Conservation (phyloP, 192 early-diverging fungal species). For the Ambispora gerdemannii region DNA sequence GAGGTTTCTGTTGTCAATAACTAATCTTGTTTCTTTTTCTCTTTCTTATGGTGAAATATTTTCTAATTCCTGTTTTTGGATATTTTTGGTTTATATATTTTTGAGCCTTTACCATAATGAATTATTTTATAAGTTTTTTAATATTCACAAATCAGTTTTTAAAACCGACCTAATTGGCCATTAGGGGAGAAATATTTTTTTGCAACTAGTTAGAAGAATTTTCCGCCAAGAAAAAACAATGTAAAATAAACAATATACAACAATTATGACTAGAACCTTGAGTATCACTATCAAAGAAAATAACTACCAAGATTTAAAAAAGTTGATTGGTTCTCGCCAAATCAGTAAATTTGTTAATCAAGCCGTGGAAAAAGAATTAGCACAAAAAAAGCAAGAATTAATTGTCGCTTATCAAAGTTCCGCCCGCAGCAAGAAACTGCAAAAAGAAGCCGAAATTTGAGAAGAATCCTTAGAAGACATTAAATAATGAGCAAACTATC, state of each 20-base stretch:
- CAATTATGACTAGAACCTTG: slow-evolving; percentile 23
- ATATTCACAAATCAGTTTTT: too few relatives aligned
- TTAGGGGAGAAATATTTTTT: too few relatives aligned
- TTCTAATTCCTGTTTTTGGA: too few relatives aligned
- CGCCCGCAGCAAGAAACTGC: not conserved
- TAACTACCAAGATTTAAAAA: slow-evolving; percentile 1
- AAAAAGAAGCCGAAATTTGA: slow-evolving; percentile 14
- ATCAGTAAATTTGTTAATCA: slow-evolving; percentile 17
- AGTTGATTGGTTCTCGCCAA: not conserved
- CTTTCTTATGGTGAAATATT: too few relatives aligned
- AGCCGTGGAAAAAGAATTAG: slow-evolving; percentile 14
- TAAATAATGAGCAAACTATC: slow-evolving; percentile 16
- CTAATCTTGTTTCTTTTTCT: slow-evolving; percentile 5
- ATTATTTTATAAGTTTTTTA: too few relatives aligned
- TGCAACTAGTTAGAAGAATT: too few relatives aligned
- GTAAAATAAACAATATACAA: slow-evolving; percentile 23
- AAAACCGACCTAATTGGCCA: too few relatives aligned
- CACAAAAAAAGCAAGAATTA: not conserved
- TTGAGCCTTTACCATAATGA: too few relatives aligned
- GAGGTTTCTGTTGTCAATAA: not conserved
- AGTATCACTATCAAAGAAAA: slow-evolving; percentile 22
- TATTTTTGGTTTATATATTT: too few relatives aligned
- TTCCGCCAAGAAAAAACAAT: too few relatives aligned
- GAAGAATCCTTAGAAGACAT: not conserved
- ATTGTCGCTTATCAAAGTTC: slow-evolving; percentile 1